Base-by-base conservation (phyloP, 1,284 basidiomycete species). In the Crucibulum cyathiforme region DNA sequence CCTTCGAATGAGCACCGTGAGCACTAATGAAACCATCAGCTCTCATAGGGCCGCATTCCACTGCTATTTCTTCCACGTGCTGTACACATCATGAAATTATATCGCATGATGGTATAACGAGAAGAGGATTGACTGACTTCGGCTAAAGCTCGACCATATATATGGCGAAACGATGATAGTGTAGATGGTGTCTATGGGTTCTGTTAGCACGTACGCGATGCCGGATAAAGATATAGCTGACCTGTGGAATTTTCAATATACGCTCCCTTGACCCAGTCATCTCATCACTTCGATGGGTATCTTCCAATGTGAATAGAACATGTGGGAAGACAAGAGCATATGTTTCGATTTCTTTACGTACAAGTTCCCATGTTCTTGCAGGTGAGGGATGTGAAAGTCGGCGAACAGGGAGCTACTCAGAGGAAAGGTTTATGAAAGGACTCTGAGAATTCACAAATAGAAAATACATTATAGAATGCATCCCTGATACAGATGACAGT, bases 1-100 rank as follows among this genome's bases (percentile, higher is more conserved):
- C 93, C 80, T 90, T 93, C 15, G 91, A 90, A 58, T 83, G 77
- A 36, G 89, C 83, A 4, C 93, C 93, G 31, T 86, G 82, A 7
- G 95, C 79, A 70, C 92, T 92, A 60, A 96, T 86, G 69, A 96
- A 96, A 1, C 94, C 94, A 61, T 90, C 80, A 3, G 94, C 74
- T 48, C 74, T 83, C 67, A 90, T 76, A 7, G 78, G 76, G n/a
- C 79, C 88, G 13, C 74, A 78, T 17, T 71, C 72, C 5, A 82
- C 76, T 36, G 86, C 68, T 53, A 95, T 80, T 54, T 87, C 85
- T 63, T 94, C 89, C 7, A 90, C 84, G 65, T 88, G 83, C 89
- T 90, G 63, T 39, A 63, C 36, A 36, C 31, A 37, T 24, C 37
- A 47, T 38, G 17, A 45, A 47, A 38, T 50, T 34, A 38, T 19